Evolutionary conservation across 192 early-diverging fungal genomes (phyloP).

Genomic region (Podila horticola): DNA sequence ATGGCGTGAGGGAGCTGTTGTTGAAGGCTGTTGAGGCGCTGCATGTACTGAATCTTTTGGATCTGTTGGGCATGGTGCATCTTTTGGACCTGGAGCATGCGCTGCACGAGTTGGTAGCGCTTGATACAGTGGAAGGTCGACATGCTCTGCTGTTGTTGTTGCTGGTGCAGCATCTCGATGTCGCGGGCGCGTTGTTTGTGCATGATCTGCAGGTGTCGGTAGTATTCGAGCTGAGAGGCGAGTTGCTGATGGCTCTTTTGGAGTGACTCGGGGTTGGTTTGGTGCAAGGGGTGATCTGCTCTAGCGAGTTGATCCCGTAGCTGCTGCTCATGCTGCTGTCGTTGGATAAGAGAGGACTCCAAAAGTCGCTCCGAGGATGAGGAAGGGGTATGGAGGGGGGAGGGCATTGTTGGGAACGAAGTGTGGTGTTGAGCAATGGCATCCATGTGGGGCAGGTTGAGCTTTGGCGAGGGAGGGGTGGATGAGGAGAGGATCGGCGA

Average conservation of each 20-base stretch:
- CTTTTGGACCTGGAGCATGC: slow-evolving; percentile 34
- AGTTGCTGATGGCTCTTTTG: slow-evolving; percentile 21
- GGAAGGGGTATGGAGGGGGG: neutral
- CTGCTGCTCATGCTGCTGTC: slow-evolving; percentile 21
- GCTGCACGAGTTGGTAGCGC: slow-evolving; percentile 18
- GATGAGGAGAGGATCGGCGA: neutral
- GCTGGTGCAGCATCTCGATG: slow-evolving; percentile 26
- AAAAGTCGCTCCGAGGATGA: slow-evolving; percentile 1
- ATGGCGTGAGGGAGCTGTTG: neutral
- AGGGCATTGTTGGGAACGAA: neutral
- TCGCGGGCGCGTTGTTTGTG: slow-evolving; percentile 38
- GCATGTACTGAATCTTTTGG: slow-evolving; percentile 39
- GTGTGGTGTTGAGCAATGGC: slow-evolving; percentile 4
- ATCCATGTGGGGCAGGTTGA: neutral
- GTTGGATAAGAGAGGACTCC: slow-evolving; percentile 5
- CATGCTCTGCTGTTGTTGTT: slow-evolving; percentile 23
- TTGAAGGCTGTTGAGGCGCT: slow-evolving; percentile 23
- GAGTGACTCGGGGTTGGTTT: slow-evolving; percentile 13
- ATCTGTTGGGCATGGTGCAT: slow-evolving; percentile 36
- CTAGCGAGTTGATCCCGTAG: slow-evolving; percentile 6
- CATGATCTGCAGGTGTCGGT: slow-evolving; percentile 44
- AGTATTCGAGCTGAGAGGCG: slow-evolving; percentile 31
- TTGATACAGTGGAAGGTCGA: slow-evolving; percentile 23
- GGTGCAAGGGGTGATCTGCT: slow-evolving; percentile 21
- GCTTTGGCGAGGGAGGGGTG: slow-evolving; percentile 4